Evolutionary conservation across 2,329 filamentous ascomycete genomes (phyloP), one percentile per base, ranked within the genome.

Genomic region (Aspergillus pseudonomiae): DNA sequence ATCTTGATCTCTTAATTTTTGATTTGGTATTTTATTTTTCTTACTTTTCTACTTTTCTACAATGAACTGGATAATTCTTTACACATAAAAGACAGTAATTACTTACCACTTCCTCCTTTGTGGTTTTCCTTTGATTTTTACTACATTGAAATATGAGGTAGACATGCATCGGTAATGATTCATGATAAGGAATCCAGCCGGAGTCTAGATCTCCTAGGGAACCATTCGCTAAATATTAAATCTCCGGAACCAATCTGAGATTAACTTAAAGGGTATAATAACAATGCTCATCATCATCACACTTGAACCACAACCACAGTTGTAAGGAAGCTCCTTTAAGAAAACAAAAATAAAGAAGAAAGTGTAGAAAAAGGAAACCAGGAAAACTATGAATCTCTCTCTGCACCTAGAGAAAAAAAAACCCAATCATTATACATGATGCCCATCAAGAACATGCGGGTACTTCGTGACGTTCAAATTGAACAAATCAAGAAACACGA

Each of bases 401-500:
- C 28, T 34, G 28, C 48, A 32, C 28, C 28, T 10, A 52, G 28
- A 34, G 48, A 52, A 52, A 52, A 32, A 28, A 52, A 32, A 12
- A 11, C 12, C 32, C 28, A 30, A 9, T 30, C 46, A 52, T 34
- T 32, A 52, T 21, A 52, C 48, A 32, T 52, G 19, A 52, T 28
- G 26, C 28, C 48, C 26, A 52, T 34, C 48, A 52, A 52, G 28
- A 52, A 52, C 26, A 52, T 52, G 46, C 26, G 24, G 46, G 19
- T 46, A 26, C 21, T 26, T 43, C 57, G 50, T 32, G 32, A 48
- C 16, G 46, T 24, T 46, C n/a, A 41, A 19, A 41, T 26, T 46
- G 45, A 54, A 41, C 43, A 62, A 59, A 65, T 65, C 59, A 56
- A 67, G 62, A 64, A 57, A 63, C 19, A 14, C 4, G 12, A 54